phyloP scores from a whole-genome alignment of 192 early-diverging fungal species.

The Coemansia sp. region DNA sequence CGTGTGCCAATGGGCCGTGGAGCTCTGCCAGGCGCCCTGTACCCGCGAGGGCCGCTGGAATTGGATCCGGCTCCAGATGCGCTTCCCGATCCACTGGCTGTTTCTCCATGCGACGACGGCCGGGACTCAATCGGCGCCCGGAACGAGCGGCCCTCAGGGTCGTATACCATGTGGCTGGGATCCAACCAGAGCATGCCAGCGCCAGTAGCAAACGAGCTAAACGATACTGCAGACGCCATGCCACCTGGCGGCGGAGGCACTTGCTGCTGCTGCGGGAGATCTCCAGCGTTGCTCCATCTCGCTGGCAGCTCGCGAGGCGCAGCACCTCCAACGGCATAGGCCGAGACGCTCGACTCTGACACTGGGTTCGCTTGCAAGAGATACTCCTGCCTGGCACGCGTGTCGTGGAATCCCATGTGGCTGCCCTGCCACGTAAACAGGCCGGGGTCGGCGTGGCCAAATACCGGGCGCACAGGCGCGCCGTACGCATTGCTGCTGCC shows the following conservation, averaged over 20 bases:
- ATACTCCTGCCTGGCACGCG: neutral
- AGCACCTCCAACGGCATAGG: too few species aligned
- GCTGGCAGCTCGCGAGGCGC: neutral
- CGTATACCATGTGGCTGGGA: neutral
- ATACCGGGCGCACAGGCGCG: neutral
- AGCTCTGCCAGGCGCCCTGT: constrained; percentile 1
- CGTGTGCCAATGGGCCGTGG: constrained; percentile 42
- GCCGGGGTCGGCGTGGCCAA: neutral
- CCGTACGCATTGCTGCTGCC: constrained; percentile 5
- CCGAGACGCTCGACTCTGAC: neutral
- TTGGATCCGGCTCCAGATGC: neutral
- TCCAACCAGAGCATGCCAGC: constrained; percentile 35
- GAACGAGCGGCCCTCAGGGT: neutral
- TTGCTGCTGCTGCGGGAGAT: neutral
- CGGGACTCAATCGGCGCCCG: constrained; percentile 1
- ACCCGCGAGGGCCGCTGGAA: neutral
- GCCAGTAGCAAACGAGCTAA: constrained; percentile 23
- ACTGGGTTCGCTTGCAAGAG: neutral
- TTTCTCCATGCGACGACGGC: constrained; percentile 17
- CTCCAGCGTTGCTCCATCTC: neutral
- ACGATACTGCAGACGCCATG: neutral
- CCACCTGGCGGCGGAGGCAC: neutral
- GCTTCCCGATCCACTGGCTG: neutral
- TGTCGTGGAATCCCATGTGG: neutral
- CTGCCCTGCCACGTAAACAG: constrained; percentile 6